Base-by-base conservation (phyloP, 257 asterid species). In the Solanum chmielewskii region DNA sequence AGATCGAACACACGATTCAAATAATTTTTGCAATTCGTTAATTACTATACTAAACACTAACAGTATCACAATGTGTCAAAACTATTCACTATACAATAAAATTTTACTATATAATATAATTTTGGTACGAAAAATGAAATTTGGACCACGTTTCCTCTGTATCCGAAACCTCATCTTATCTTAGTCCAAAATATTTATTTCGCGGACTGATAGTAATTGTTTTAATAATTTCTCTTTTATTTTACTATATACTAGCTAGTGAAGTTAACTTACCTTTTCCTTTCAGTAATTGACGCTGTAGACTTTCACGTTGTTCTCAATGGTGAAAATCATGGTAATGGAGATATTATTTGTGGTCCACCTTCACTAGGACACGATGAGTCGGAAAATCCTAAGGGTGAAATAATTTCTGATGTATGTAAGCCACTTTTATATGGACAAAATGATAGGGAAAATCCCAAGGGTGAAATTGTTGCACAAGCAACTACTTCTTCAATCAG, bases 291-390 rank as follows among this genome's bases (percentile, higher is more conserved):
- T 44, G 93, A 86, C 20, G 84, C 91, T 23, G 68, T 83, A 62
- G 89, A 91, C 90, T 88, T 92, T 77, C 90, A 90, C 16, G 49
- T 87, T 25, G 87, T 90, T 60, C 33, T 88, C 27, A 90, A 83
- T 42, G 89, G 44, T n/a, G 85, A 16, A 64, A 64, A n/a, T 49
- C 21, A 49, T 64, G 71, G 9, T 10, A 74, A 88, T 52, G 85
- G 60, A 2, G 86, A 60, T 41, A 83, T 74, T 41, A 7, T 41
- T 49, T 74, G 88, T 1, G 74, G 56, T 68, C 75, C 75, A 68
- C 39, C 11, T 12, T 6, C 75, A 29, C 39, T 68, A 68, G 74
- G 74, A 68, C 37, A 13, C 29, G 21, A 87, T 74, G 75, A 18
- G 11, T 18, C 12, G 0, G 86, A 20, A 56, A 44, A 71, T 42